Conservation (phyloP, 2,329 filamentous ascomycete genomes). For the Nothomitra cinnamomea region DNA sequence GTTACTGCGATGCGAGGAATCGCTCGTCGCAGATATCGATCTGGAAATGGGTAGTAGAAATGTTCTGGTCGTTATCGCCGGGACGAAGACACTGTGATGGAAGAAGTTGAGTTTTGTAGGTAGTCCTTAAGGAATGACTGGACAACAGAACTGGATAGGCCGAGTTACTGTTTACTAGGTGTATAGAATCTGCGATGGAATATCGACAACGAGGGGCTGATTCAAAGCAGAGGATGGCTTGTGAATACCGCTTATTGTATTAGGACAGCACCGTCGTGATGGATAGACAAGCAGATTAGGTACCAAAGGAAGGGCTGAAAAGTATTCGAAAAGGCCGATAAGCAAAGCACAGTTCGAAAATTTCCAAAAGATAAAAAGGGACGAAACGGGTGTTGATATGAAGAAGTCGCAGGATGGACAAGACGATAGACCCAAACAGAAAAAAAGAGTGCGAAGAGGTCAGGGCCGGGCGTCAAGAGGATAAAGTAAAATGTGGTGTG, state of each 20-base stretch:
- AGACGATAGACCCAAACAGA: slow-evolving; percentile 2
- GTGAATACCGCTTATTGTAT: background rate
- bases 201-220: background rate
- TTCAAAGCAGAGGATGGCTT: slow-evolving; percentile 1
- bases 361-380: slow-evolving; percentile 5
- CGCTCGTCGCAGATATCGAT: background rate
- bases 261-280: slow-evolving; percentile 4
- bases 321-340: slow-evolving; percentile 5
- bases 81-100: slow-evolving; percentile 1
- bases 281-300: slow-evolving; percentile 3
- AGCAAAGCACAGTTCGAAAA: slow-evolving; percentile 6
- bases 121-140: slow-evolving; percentile 2
- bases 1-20: background rate
- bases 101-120: slow-evolving; percentile 2
- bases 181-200: slow-evolving; percentile 4
- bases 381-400: slow-evolving; percentile 1
- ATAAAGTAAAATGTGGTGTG: slow-evolving; percentile 1
- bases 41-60: background rate
- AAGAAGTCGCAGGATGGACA: slow-evolving; percentile 2
- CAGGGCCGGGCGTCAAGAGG: slow-evolving; percentile 2
- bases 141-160: slow-evolving; percentile 2
- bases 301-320: slow-evolving; percentile 7
- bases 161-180: slow-evolving; percentile 5
- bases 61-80: background rate
- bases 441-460: slow-evolving; percentile 1